Evolutionary conservation across 1,284 basidiomycete genomes (phyloP).

Genomic region (Marasmius tenuissimus): DNA sequence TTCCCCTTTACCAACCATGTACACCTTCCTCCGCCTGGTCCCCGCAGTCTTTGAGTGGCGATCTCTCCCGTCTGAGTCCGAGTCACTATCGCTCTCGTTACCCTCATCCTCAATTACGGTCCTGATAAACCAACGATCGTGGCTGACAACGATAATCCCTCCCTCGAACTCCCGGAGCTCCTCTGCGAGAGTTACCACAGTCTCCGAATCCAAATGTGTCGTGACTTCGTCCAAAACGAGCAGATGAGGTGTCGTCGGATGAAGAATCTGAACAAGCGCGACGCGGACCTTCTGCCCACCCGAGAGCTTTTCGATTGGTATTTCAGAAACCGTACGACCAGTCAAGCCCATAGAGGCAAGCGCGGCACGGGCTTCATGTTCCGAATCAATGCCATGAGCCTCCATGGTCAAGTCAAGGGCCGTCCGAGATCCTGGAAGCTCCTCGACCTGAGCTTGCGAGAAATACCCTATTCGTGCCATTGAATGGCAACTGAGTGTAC

Average conservation of each 20-base stretch:
- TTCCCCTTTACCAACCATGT: slow-evolving; percentile 33
- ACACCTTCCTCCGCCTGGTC: slow-evolving; percentile 27
- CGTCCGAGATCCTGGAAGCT: slow-evolving; percentile 32
- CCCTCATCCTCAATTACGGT: slow-evolving; percentile 37
- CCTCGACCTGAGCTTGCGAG: slow-evolving; percentile 57
- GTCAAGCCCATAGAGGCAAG: slow-evolving; percentile 52
- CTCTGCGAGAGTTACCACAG: slow-evolving; percentile 58
- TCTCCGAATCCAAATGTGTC: slow-evolving; percentile 70
- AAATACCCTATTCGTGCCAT: slow-evolving; percentile 58
- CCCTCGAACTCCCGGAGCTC: slow-evolving; percentile 58
- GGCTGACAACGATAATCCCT: slow-evolving; percentile 64
- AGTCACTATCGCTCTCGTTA: slow-evolving; percentile 29
- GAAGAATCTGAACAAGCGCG: slow-evolving; percentile 47
- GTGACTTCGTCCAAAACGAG: slow-evolving; percentile 68
- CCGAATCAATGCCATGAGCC: slow-evolving; percentile 31
- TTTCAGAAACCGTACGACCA: slow-evolving; percentile 44
- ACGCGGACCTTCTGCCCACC: slow-evolving; percentile 63
- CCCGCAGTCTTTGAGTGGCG: slow-evolving; percentile 21
- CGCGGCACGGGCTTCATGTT: slow-evolving; percentile 42
- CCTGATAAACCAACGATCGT: slow-evolving; percentile 56
- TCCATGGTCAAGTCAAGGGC: slow-evolving; percentile 41
- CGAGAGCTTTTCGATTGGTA: slow-evolving; percentile 45
- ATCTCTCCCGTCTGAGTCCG: slow-evolving; percentile 21
- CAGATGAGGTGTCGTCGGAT: slow-evolving; percentile 46
- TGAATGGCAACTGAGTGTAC: slow-evolving; percentile 59